phyloP scores from a whole-genome alignment of 2,329 filamentous ascomycete species.

The Colletotrichum spaethianum region DNA sequence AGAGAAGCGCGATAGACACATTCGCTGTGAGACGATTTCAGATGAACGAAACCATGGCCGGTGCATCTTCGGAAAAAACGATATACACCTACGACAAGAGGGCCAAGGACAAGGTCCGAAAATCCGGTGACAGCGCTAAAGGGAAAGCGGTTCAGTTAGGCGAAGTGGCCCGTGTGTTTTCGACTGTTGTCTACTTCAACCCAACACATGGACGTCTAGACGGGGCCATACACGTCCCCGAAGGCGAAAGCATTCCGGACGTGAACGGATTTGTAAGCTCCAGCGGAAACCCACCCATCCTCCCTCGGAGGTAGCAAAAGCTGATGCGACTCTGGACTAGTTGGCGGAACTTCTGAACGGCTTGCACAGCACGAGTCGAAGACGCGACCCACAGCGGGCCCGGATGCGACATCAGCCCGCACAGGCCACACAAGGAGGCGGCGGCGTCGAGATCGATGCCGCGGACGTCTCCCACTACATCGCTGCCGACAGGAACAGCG shows the following conservation, averaged over 20 bases:
- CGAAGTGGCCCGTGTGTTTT: neutral
- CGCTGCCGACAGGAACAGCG: neutral
- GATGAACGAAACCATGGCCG: neutral
- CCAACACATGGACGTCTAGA: neutral
- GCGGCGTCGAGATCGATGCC: neutral
- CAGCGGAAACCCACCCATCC: neutral
- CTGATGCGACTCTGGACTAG: neutral
- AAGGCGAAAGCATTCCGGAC: neutral
- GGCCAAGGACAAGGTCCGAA: constrained; percentile 6
- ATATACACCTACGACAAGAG: neutral
- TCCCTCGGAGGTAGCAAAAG: neutral
- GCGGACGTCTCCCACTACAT: neutral
- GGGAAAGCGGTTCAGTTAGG: neutral
- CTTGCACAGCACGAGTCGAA: neutral
- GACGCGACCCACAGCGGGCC: neutral
- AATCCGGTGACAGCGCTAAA: neutral
- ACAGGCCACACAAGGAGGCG: neutral
- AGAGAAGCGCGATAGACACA: neutral
- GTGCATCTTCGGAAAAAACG: neutral
- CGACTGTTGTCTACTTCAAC: neutral
- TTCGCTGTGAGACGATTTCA: neutral
- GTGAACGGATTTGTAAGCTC: constrained; percentile 1
- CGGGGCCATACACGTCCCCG: neutral
- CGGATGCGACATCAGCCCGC: neutral
- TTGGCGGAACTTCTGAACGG: neutral